Conservation (phyloP, 2,329 filamentous ascomycete genomes). For the Fusarium guadeloupense region DNA sequence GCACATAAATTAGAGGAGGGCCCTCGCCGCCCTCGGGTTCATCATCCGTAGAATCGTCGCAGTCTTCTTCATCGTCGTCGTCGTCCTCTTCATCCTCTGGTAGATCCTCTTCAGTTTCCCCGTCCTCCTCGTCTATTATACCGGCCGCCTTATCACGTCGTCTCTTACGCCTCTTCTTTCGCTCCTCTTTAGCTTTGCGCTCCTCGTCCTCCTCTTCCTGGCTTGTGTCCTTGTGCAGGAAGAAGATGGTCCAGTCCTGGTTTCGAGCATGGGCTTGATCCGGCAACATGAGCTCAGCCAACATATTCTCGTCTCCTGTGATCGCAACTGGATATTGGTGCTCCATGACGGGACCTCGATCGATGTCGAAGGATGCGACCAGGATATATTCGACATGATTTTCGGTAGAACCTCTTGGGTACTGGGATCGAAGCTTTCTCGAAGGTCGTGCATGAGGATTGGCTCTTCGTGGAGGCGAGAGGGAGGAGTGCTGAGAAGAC, state of each 20-base stretch:
- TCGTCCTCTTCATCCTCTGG: conserved; percentile 60
- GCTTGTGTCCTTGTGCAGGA: conserved; percentile 93
- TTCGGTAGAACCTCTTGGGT: conserved; percentile 76
- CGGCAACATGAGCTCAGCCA: conserved; percentile 97
- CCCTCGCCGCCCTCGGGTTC: conserved; percentile 80
- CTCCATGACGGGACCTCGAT: conserved; percentile 96
- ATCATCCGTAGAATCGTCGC: conserved; percentile 64
- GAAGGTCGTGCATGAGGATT: conserved; percentile 61
- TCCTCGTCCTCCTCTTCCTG: conserved; percentile 83
- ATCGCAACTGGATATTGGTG: conserved; percentile 96
- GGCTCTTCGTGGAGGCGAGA: conserved; percentile 62
- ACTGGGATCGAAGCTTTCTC: conserved; percentile 75
- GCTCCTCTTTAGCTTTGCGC: conserved; percentile 63
- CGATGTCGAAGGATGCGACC: conserved; percentile 96
- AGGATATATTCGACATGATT: conserved; percentile 99
- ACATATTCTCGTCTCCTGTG: conserved; percentile 96
- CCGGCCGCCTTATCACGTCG: conserved; percentile 62
- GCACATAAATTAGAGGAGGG: conserved; percentile 92
- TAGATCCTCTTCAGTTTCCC: conserved; percentile 55
- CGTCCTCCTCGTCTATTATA: conserved; percentile 56
- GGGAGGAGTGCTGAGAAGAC: conserved; percentile 69
- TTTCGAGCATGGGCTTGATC: conserved; percentile 94
- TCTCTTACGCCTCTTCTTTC: conserved; percentile 60
- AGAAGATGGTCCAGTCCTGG: conserved; percentile 99
- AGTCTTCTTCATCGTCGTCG: conserved; percentile 58